Percentiles rank a stretch among this genome's conserved stretches.
These are phyloP conservation scores for Cyberlindnera amylophila DNA, from an alignment of 805 yeast genomes.

Conservation along the genomic window DNA sequence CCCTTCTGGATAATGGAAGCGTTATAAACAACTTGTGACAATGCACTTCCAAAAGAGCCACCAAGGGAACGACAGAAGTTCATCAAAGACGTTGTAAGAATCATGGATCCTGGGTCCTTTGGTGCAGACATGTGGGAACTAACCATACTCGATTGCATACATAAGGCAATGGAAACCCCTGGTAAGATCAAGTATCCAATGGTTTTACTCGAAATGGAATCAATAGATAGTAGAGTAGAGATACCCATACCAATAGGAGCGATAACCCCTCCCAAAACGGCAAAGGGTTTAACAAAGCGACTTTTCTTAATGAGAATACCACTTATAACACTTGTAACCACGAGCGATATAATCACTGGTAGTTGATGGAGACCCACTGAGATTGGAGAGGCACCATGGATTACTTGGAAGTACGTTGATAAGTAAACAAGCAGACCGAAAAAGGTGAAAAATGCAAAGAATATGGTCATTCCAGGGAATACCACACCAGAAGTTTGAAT, in stretches of 20 bases:
- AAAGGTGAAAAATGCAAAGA: slow-evolving; percentile 4
- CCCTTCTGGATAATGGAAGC: slow-evolving; percentile 16
- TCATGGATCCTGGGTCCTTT: slow-evolving; percentile 42
- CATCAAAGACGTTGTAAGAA: slow-evolving; percentile 40
- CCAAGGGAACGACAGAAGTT: slow-evolving; percentile 40
- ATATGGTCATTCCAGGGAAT: neutral
- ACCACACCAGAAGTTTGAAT: neutral
- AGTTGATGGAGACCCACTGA: slow-evolving; percentile 42
- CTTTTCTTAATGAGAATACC: slow-evolving; percentile 32
- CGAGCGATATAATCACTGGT: slow-evolving; percentile 41
- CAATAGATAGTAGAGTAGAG: slow-evolving; percentile 29
- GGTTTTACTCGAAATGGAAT: slow-evolving; percentile 27
- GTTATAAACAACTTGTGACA: slow-evolving; percentile 39
- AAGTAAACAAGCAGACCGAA: slow-evolving; percentile 5
- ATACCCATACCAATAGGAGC: slow-evolving; percentile 35
- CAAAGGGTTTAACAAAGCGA: slow-evolving; percentile 33
- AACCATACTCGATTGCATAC: slow-evolving; percentile 31
- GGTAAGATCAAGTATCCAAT: slow-evolving; percentile 36
- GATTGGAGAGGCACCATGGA: slow-evolving; percentile 37
- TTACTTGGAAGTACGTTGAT: slow-evolving; percentile 20
- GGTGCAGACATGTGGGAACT: slow-evolving; percentile 40
- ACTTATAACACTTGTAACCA: slow-evolving; percentile 15
- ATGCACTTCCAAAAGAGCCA: slow-evolving; percentile 37
- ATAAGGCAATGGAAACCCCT: slow-evolving; percentile 33
- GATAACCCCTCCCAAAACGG: slow-evolving; percentile 26